Conservation (phyloP, 768 basidiomycete species). For the Baorangia bicolor region DNA sequence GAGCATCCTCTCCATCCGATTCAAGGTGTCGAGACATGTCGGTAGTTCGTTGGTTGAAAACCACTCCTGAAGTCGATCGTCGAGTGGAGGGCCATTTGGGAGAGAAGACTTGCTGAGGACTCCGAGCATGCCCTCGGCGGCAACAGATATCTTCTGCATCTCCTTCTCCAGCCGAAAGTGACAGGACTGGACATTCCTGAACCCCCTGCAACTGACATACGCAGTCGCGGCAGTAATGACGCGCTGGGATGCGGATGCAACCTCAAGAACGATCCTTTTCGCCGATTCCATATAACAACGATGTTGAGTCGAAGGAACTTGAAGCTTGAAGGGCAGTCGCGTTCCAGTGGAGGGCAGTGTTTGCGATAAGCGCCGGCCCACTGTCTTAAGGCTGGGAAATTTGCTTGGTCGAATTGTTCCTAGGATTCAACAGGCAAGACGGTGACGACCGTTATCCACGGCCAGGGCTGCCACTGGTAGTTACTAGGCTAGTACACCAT, state of each 20-base stretch:
- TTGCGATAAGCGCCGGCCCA: too few species aligned
- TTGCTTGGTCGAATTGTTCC: too few species aligned
- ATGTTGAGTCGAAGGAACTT: background rate
- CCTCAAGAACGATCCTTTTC: background rate
- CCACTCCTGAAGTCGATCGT: conserved; percentile 12
- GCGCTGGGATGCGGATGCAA: background rate
- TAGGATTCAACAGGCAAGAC: too few species aligned
- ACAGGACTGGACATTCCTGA: background rate
- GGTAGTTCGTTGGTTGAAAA: conserved; percentile 4
- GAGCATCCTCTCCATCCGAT: too few species aligned
- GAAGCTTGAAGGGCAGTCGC: background rate
- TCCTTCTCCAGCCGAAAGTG: conserved; percentile 16
- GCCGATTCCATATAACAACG: conserved; percentile 1
- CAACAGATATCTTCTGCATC: conserved; percentile 11
- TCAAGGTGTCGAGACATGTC: conserved; percentile 4
- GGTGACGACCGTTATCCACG: too few species aligned
- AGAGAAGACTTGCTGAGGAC: conserved; percentile 1
- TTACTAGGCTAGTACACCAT: too few species aligned
- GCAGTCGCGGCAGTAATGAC: background rate
- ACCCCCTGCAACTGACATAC: background rate
- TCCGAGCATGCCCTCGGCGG: background rate
- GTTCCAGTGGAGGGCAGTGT: too few species aligned
- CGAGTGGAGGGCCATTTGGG: background rate
- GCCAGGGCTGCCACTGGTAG: too few species aligned
- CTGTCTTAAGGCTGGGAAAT: too few species aligned